phyloP scores from a whole-genome alignment of 2,329 filamentous ascomycete species.

The Herpotrichia juniperi region DNA sequence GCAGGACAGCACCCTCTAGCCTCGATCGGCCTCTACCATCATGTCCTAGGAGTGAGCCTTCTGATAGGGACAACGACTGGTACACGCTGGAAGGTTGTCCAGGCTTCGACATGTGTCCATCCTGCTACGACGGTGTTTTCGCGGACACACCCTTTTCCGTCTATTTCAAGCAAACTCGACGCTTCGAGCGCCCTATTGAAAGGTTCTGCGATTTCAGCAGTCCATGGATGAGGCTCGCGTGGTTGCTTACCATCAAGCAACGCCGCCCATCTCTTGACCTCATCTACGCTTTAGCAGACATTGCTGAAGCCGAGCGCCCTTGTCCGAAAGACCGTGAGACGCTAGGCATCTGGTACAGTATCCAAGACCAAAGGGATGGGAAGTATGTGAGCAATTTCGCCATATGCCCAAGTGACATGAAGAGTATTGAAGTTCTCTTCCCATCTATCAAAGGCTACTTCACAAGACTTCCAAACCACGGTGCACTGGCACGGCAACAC shows the following conservation, averaged over 20 bases:
- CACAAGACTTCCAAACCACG: constrained; percentile 40
- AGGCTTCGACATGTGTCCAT: constrained; percentile 80
- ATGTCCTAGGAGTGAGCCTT: constrained; percentile 70
- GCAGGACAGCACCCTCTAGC: constrained; percentile 15
- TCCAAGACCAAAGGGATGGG: constrained; percentile 71
- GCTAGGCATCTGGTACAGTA: constrained; percentile 74
- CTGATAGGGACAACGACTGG: constrained; percentile 76
- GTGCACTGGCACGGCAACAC: constrained; percentile 37
- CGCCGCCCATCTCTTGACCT: constrained; percentile 69
- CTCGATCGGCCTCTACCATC: constrained; percentile 52
- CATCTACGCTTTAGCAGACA: constrained; percentile 70
- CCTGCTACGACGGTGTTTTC: constrained; percentile 76
- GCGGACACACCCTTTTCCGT: constrained; percentile 69
- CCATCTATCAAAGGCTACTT: constrained; percentile 75
- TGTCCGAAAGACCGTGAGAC: constrained; percentile 65
- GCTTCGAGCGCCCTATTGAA: constrained; percentile 62
- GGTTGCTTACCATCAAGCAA: constrained; percentile 78
- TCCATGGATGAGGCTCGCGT: constrained; percentile 84
- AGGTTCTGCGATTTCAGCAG: constrained; percentile 80
- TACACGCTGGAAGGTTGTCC: constrained; percentile 74
- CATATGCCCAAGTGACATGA: constrained; percentile 76
- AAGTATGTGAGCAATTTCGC: constrained; percentile 72
- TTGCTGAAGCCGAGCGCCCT: constrained; percentile 61
- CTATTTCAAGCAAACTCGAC: constrained; percentile 67
- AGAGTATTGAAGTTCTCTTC: constrained; percentile 73